Base-by-base conservation (phyloP, 2,329 filamentous ascomycete species). In the Grosmannia serpens region DNA sequence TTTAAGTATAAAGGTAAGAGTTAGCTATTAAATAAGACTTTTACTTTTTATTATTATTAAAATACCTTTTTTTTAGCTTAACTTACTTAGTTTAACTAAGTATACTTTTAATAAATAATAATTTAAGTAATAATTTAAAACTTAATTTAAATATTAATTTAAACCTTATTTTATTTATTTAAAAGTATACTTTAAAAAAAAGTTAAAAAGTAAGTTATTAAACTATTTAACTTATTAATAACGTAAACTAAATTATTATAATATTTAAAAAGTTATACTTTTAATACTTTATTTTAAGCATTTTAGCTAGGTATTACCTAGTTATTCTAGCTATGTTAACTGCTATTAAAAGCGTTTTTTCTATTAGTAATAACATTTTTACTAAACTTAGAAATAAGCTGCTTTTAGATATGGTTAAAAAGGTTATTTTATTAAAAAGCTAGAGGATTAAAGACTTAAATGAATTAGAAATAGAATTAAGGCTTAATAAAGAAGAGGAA, bases 341-440 rank as follows among this genome's bases (percentile, higher is more conserved):
- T 49, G 46, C 38, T 47, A 24, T 24, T n/a, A 22, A 47, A 47
- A 47, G 38, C 29, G 7, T 22, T 33, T 55, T 44, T 44, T 41
- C 17, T 55, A 47, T 55, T 27, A 46, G 17, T 47, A 47, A 47
- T 56, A 56, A 56, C 35, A 24, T 56, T 50, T 27, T 50, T 50
- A 27, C 47, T 50, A 50, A 57, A n/a, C n/a, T 17, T 51, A 29
- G 8, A 44, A 51, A 52, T 27, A 51, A 22, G n/a, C 33, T 44
- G 15, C 26, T 57, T 52, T 15, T 24, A 24, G 13, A 57, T 31
- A 41, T 24, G 13, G 24, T 51, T 57, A 57, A 52, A 57, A 52
- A 41, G 33, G 13, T 52, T 57, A 8, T 55, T 46, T 55, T 55
- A 46, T 55, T 55, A 54, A 54, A 54, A 54, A 54, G 33, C 41